Conservation (phyloP, 73 alveolate species). For the Breviolum minutum region DNA sequence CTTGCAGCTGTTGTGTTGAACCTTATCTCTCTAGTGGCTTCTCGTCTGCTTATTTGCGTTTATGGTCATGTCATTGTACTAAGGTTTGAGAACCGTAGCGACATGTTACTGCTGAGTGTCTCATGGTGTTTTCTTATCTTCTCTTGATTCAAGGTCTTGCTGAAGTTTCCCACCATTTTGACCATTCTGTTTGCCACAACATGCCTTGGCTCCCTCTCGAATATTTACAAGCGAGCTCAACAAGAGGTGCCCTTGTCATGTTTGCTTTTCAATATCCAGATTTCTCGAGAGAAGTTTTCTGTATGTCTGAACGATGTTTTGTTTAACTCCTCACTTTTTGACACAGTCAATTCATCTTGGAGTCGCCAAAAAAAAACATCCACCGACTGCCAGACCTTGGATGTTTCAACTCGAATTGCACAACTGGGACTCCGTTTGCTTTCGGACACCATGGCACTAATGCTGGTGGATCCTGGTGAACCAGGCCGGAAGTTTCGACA, state of each 20-base stretch:
- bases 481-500: not conserved
- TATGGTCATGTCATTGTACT: not conserved
- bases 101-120: no score
- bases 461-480: not conserved
- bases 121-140: no score
- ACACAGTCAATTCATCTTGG: not conserved
- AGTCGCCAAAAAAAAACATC: not conserved
- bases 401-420: slow-evolving; percentile 55
- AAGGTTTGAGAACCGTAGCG: no score
- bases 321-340: not conserved
- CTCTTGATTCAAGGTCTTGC: slow-evolving; percentile 10
- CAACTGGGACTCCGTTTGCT: slow-evolving; percentile 63
- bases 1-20: slow-evolving; percentile 48
- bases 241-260: not conserved
- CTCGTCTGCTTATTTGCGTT: not conserved
- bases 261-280: not conserved
- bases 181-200: slow-evolving; percentile 33
- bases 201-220: slow-evolving; percentile 60
- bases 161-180: slow-evolving; percentile 43
- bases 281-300: not conserved
- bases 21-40: slow-evolving; percentile 26
- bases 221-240: slow-evolving; percentile 51
- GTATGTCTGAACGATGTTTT: no score
- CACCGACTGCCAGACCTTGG: slow-evolving; percentile 18
- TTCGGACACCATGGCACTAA: slow-evolving; percentile 48